Base-by-base conservation (phyloP, 2,329 filamentous ascomycete genomes). In the Xylariaceae sp. region DNA sequence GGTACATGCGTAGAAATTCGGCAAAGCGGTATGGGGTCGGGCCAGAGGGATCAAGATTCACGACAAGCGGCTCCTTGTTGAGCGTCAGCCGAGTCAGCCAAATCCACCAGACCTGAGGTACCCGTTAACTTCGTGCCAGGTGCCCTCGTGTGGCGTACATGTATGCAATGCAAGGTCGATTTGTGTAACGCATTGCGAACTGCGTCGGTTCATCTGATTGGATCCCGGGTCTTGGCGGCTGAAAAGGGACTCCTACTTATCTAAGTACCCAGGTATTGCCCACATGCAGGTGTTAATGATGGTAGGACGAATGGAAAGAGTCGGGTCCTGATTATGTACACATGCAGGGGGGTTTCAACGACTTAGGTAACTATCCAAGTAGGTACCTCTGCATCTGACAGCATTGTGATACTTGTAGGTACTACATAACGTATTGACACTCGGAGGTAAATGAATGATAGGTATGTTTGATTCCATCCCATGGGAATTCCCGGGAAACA, bases 91-190 rank as follows among this genome's bases (percentile, higher is more conserved):
- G 42, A 52, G 44, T 21, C 41, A 48, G 41, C 44, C 52, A 32
- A 26, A 26, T 4, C 4, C 23, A 9, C 9, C 4, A 26, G 4
- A 26, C 9, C 4, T 26, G 9, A 45, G 56, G 42, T 29, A 50
- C 19, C 42, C 26, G 26, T 21, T 19, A 57, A 56, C 21, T n/a
- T 47, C 54, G 56, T 59, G 54, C 44, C 49, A 46, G 48, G 50
- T 50, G 52, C 57, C 53, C 52, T 16, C 32, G 32, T 37, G 32
- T 37, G 32, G 32, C 6, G 60, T n/a, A n/a, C n/a, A n/a, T n/a
- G n/a, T 60, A 58, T 62, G 60, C 50, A 40, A 62, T 60, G 60
- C 60, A 62, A 62, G 57, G 57, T 37, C 60, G 60, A 62, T 62
- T n/a, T 60, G 40, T 57, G 54, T 54, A 47, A 57, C 54, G 50